phyloP scores from a whole-genome alignment of 306 rosid species.

The Benincasa hispida region DNA sequence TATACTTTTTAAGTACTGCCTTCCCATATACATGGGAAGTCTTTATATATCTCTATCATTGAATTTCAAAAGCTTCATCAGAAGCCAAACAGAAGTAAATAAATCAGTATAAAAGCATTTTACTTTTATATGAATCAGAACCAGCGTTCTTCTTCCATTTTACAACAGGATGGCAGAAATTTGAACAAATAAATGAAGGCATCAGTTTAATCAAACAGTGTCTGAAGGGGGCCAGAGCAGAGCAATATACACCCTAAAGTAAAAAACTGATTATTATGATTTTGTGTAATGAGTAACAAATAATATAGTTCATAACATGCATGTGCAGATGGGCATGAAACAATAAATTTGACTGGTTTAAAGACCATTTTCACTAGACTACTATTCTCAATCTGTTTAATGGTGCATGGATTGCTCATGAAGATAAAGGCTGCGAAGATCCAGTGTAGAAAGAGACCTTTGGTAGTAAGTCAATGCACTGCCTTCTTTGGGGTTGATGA shows the following conservation, averaged over 20 bases:
- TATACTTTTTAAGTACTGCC: neutral
- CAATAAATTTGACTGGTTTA: neutral
- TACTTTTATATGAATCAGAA: neutral
- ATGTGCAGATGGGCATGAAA: neutral
- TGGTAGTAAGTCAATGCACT: constrained; percentile 22
- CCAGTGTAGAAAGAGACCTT: constrained; percentile 44
- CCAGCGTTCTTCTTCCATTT: neutral
- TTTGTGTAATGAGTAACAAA: neutral
- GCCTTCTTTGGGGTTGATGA: constrained; percentile 37
- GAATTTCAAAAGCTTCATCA: neutral
- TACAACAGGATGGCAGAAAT: neutral
- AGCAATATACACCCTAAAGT: neutral
- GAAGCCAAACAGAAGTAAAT: neutral
- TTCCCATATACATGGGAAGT: neutral
- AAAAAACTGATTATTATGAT: neutral
- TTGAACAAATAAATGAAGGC: neutral
- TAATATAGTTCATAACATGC: neutral
- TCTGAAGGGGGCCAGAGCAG: neutral
- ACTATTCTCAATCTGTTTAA: constrained; percentile 17
- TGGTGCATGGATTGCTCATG: constrained; percentile 19
- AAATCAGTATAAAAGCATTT: neutral
- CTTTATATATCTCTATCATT: neutral
- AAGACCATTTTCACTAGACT: neutral
- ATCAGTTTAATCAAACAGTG: neutral
- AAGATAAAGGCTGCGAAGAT: constrained; percentile 29